A percentile compares a stretch with the other conserved stretches of the same genome.
These are phyloP conservation scores for Sparassis latifolia DNA, from an alignment of 1,284 basidiomycete genomes.

Conservation along the genomic window DNA sequence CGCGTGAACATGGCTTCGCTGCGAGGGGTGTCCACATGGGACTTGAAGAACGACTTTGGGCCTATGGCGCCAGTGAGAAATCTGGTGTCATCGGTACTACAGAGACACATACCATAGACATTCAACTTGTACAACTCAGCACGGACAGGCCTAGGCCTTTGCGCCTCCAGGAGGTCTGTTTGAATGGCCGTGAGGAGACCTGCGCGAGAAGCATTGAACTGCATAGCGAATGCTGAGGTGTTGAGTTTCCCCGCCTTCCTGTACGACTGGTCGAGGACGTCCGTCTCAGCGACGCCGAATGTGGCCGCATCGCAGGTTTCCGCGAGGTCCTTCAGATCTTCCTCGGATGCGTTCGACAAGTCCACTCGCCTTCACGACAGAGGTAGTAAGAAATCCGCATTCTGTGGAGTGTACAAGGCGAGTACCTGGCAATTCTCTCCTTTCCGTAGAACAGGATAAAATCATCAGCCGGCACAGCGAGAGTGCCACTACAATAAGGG, in stretches of 20 bases:
- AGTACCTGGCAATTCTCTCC: constrained; percentile 4
- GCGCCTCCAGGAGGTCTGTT: constrained; percentile 17
- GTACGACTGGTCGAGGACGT: constrained; percentile 20
- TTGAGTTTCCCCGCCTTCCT: constrained; percentile 23
- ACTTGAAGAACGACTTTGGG: background rate
- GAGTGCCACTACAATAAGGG: constrained; percentile 11
- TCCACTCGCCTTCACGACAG: background rate
- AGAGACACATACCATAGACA: constrained; percentile 19
- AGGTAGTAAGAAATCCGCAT: background rate
- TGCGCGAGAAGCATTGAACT: constrained; percentile 19
- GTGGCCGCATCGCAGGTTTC: constrained; percentile 16
- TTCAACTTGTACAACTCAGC: constrained; percentile 24
- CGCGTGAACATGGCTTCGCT: background rate
- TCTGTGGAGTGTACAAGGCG: background rate
- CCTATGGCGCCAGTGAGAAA: background rate
- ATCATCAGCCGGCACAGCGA: constrained; percentile 1
- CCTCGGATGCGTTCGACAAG: background rate
- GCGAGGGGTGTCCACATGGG: background rate
- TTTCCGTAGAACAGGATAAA: constrained; percentile 14
- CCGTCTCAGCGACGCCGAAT: constrained; percentile 14
- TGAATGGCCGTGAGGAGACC: constrained; percentile 20
- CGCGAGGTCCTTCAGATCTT: constrained; percentile 5
- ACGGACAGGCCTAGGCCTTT: constrained; percentile 9
- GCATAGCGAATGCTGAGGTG: constrained; percentile 16
- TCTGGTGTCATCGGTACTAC: background rate